A percentile compares a stretch with the other conserved stretches of the same genome.
These are phyloP conservation scores for Gonium pectorale DNA, from an alignment of 139 green algal species.

Conservation along the genomic window DNA sequence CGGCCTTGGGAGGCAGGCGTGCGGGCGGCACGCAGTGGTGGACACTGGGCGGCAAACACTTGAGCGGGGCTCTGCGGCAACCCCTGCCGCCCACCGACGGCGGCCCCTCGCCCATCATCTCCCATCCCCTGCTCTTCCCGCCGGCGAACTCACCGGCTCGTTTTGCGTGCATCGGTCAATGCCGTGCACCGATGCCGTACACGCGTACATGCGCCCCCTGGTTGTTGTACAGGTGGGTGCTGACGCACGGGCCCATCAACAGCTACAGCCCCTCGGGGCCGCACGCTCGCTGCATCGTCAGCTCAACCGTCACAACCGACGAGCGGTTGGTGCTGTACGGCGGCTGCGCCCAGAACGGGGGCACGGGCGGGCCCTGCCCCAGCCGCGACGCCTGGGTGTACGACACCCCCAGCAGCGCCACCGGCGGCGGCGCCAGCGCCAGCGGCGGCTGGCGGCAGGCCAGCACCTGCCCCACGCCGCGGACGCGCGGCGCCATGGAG, in stretches of 20 bases:
- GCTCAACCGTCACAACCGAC: background rate
- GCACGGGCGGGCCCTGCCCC: background rate
- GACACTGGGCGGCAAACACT: no score
- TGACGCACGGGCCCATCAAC: background rate
- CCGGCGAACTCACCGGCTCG: no score
- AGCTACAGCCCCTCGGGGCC: background rate
- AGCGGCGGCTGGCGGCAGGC: background rate
- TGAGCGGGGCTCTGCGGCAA: no score
- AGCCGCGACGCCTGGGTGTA: background rate
- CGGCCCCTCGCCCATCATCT: no score
- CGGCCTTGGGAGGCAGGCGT: no score
- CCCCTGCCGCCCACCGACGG: no score
- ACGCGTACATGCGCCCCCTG: no score
- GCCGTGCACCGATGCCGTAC: no score
- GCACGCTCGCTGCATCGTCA: background rate
- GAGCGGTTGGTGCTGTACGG: background rate
- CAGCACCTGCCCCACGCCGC: background rate
- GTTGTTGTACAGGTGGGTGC: slow-evolving; percentile 1
- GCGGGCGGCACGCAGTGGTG: no score
- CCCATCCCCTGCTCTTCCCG: no score
- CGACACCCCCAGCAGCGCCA: background rate
- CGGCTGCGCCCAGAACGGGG: slow-evolving; percentile 12
- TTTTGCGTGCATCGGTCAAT: no score
- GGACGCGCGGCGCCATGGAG: background rate
- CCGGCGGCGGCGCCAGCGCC: no score